phyloP scores from a whole-genome alignment of 306 rosid genomes.

The Benincasa hispida region DNA sequence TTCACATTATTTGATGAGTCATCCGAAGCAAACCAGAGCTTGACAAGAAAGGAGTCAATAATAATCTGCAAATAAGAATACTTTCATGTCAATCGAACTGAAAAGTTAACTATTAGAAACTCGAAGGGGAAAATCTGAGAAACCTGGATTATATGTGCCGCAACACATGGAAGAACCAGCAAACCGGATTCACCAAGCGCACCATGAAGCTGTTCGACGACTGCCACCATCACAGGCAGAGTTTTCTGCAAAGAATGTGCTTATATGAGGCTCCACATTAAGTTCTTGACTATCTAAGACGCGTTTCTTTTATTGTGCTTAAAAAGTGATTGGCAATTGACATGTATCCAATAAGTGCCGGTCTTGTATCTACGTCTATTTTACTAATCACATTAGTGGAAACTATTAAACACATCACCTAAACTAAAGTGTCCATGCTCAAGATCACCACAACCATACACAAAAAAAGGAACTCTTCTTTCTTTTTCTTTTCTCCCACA shows the following conservation, averaged over 20 bases:
- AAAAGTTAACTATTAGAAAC: background rate
- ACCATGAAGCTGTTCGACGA: constrained; percentile 73
- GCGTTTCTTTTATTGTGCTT: background rate
- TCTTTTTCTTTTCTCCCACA: background rate
- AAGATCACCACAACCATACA: background rate
- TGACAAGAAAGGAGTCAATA: constrained; percentile 12
- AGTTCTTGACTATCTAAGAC: background rate
- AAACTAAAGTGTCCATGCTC: background rate
- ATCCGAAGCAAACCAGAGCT: background rate
- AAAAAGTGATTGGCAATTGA: background rate
- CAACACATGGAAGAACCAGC: constrained; percentile 90
- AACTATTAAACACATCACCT: background rate
- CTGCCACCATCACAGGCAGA: constrained; percentile 91
- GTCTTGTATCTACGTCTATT: background rate
- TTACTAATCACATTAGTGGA: background rate
- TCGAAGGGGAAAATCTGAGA: background rate
- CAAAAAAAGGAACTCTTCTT: background rate
- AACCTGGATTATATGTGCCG: constrained; percentile 91
- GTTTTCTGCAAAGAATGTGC: constrained; percentile 46
- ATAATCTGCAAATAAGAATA: constrained; percentile 1
- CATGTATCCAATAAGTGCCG: background rate
- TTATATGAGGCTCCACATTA: background rate
- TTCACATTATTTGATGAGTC: background rate
- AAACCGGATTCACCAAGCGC: constrained; percentile 80
- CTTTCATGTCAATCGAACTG: background rate